Evolutionary conservation across 1,139 yeast species (phyloP).

Genomic region (Kurtzmaniella natalensis): DNA sequence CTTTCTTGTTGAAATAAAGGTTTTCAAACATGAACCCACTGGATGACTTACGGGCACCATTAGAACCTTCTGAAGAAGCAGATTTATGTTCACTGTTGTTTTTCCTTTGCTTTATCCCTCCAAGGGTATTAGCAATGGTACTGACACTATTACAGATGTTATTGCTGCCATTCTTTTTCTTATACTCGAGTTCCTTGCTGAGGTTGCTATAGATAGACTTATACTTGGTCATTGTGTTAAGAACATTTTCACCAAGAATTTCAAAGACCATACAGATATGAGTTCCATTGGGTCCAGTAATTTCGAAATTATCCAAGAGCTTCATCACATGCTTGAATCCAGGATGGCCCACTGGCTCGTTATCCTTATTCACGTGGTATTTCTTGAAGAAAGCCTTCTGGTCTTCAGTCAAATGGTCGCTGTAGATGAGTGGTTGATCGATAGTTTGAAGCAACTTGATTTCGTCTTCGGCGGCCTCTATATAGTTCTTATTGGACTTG

Average conservation of each 20-base stretch:
- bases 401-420: conserved; percentile 24
- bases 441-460: conserved; percentile 26
- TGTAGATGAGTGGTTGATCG: conserved; percentile 14
- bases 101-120: no score
- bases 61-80: background rate
- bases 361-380: conserved; percentile 4
- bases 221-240: conserved; percentile 35
- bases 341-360: conserved; percentile 20
- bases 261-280: conserved; percentile 45
- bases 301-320: conserved; percentile 36
- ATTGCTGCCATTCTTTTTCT: conserved; percentile 2
- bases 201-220: conserved; percentile 13
- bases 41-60: background rate
- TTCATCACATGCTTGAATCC: conserved; percentile 40
- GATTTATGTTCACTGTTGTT: no score
- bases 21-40: background rate
- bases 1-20: background rate
- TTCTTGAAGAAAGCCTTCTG: conserved; percentile 12
- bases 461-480: conserved; percentile 43
- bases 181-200: conserved; percentile 4
- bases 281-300: conserved; percentile 38
- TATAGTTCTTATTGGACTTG: conserved; percentile 34
- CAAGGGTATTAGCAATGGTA: background rate
- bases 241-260: conserved; percentile 37
- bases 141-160: background rate